Conservation (phyloP, 1,284 basidiomycete genomes). For the Cystobasidium slooffiae region DNA sequence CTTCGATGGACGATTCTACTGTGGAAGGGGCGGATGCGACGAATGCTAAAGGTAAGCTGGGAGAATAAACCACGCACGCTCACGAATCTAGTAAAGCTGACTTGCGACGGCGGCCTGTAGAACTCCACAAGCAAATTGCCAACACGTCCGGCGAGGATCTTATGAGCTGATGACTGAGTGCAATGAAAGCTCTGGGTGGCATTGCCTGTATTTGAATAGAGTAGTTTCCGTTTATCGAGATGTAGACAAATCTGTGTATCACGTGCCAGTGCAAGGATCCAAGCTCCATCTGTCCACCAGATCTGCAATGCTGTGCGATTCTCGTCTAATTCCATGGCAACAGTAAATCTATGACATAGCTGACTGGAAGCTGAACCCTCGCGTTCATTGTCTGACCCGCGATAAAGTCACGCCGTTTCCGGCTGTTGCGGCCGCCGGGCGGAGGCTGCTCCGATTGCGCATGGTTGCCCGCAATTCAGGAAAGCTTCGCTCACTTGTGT, state of each 20-base stretch:
- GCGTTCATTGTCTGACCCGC: neutral
- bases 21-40: conserved; percentile 8
- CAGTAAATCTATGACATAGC: too few relatives aligned
- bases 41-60: conserved; percentile 30
- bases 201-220: neutral
- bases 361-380: too few relatives aligned
- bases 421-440: conserved; percentile 12
- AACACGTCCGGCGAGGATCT: conserved; percentile 28
- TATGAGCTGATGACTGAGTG: conserved; percentile 1
- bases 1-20: conserved; percentile 34
- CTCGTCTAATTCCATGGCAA: too few relatives aligned
- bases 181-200: neutral
- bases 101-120: neutral
- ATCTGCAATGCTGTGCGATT: too few relatives aligned
- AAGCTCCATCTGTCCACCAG: too few relatives aligned
- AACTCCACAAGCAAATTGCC: conserved; percentile 23
- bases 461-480: too few relatives aligned
- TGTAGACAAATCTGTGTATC: conserved; percentile 6
- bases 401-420: conserved; percentile 10
- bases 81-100: neutral
- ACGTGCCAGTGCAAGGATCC: neutral
- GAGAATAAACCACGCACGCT: neutral
- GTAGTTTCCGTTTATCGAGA: neutral
- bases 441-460: neutral
- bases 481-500: neutral